These are phyloP conservation scores for Nymphaea colorata DNA, from an alignment of 164 flowering plant genomes.

Conservation along the genomic window DNA sequence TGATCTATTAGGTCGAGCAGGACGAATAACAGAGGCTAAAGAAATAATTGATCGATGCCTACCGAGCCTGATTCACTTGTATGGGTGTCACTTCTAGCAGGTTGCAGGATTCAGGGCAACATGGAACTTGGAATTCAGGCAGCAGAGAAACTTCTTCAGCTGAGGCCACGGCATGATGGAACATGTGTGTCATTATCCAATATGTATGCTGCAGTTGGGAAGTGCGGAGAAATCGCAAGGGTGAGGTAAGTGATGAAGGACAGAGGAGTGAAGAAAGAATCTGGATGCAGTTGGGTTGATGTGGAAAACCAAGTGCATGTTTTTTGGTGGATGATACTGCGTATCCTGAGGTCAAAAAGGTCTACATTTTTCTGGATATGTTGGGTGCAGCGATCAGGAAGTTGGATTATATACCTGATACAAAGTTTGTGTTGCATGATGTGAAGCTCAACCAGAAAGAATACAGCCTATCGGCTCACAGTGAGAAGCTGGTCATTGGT, in stretches of 20 bases:
- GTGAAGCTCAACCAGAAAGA: conserved; percentile 56
- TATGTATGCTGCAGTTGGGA: conserved; percentile 44
- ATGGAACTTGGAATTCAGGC: conserved; percentile 52
- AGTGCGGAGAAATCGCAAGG: conserved; percentile 51
- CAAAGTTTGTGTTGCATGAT: conserved; percentile 54
- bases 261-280: conserved; percentile 71
- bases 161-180: conserved; percentile 61
- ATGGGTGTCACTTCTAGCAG: conserved; percentile 78
- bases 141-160: conserved; percentile 52
- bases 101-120: conserved; percentile 58
- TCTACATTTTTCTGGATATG: conserved; percentile 41
- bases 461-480: conserved; percentile 47
- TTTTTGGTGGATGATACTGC: conserved; percentile 55
- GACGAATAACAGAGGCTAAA: conserved; percentile 50
- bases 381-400: conserved; percentile 43
- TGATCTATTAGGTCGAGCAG: conserved; percentile 75
- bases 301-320: conserved; percentile 61
- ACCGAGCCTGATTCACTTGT: conserved; percentile 47
- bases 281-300: conserved; percentile 90
- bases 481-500: conserved; percentile 82
- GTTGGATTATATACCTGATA: conserved; percentile 35
- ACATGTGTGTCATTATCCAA: conserved; percentile 58
- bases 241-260: conserved; percentile 68
- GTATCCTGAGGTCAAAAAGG: conserved; percentile 26
- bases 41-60: conserved; percentile 47